Evolutionary conservation across 2,329 filamentous ascomycete genomes (phyloP), one percentile per base, ranked within the genome.

Genomic region (Stagonosporopsis vannaccii): DNA sequence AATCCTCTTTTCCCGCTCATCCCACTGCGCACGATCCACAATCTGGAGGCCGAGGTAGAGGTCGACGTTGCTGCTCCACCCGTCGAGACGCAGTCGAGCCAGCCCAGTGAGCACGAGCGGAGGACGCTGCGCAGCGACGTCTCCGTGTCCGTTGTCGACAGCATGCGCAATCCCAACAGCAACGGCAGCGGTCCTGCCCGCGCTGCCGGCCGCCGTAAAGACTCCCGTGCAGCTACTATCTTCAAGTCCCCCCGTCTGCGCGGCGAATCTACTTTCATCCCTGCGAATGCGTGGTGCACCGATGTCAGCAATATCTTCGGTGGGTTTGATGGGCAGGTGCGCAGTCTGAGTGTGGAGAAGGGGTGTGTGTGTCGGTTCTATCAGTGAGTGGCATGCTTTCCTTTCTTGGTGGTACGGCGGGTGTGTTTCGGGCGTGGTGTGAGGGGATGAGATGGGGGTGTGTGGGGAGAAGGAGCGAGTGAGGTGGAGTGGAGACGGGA

Each of bases 261-360:
- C 33, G 25, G 22, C 23, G 39, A 44, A 5, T 48, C 39, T 1
- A 58, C 55, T 4, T 58, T 51, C 39, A 12, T 53, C 33, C 55
- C 49, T 3, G 44, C 37, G 0, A 49, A 25, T 13, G 19, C 17
- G n/a, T 52, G 39, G 19, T 58, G 55, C 45, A 50, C 49, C 4
- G 36, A 53, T 8, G 40, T 58, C 7, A 8, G 19, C 15, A 41
- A 41, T 12, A 25, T 58, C 5, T 49, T 49, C 5, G 55, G 55
- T 8, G 54, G 48, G 3, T 58, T 58, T n/a, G 55, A 49, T 4
- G 49, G 49, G 1, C 26, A 36, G 17, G 28, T 53, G 17, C 42
- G 22, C 26, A 53, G 55, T 17, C 30, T 58, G 55, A 53, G 55
- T 11, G 49, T 53, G 0, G 55, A 58, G 55, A 36, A 32, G 26